Conservation (phyloP, 139 green algal genomes). For the Ettlia oleoabundans region DNA sequence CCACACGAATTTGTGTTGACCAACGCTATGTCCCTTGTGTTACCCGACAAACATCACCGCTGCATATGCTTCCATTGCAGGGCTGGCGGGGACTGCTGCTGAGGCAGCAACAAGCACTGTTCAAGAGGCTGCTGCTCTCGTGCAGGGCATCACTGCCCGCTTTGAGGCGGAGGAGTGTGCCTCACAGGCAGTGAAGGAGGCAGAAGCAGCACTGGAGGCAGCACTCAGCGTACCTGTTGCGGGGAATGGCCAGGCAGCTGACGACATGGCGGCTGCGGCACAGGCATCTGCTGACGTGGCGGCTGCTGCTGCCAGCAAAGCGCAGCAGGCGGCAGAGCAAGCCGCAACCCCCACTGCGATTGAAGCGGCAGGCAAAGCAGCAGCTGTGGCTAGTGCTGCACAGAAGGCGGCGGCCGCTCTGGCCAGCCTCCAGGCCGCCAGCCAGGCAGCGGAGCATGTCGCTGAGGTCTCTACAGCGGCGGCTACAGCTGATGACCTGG, state of each 20-base stretch:
- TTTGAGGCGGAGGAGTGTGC: no score
- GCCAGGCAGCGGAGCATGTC: background rate
- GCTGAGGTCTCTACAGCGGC: background rate
- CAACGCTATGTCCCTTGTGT: no score
- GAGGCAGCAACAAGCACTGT: no score
- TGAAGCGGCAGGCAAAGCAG: background rate
- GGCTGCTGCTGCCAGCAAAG: background rate
- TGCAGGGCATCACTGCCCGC: no score
- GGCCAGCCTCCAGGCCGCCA: background rate
- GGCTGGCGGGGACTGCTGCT: no score
- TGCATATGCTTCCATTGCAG: no score
- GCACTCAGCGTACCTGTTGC: background rate
- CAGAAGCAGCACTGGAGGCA: background rate
- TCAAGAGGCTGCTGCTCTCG: no score
- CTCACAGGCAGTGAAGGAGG: no score
- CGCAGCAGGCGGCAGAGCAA: background rate
- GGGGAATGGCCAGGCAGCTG: background rate
- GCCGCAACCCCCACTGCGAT: background rate
- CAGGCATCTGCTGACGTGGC: background rate
- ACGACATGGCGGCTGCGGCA: background rate
- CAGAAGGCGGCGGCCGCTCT: slow-evolving; percentile 11
- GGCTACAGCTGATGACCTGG: background rate
- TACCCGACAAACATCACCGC: no score
- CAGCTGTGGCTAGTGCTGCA: background rate
- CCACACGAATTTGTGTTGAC: no score